Base-by-base conservation (phyloP, 2,329 filamentous ascomycete genomes). In the Aureobasidium sp. region DNA sequence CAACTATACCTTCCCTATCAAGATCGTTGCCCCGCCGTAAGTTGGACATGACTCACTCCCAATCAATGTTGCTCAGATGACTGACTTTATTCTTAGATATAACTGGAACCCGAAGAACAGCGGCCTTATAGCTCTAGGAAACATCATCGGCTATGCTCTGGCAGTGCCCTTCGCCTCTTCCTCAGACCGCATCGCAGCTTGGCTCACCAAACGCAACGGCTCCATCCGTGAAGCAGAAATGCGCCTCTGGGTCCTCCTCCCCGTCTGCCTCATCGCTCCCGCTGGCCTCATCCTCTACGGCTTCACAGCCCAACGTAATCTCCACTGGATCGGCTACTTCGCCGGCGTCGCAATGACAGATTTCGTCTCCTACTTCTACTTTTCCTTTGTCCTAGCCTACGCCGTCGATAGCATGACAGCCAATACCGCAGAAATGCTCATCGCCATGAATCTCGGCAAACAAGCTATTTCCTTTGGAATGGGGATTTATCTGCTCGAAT, bases 401-500 rank as follows among this genome's bases (percentile, higher is more conserved):
- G 82, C 83, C 1, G 80, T 86, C 41, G 83, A 86, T 68, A 81
- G 77, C 59, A 84, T 86, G 70, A 80, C 79, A 24, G 75, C 79
- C 37, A 83, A 85, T 66, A 81, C 82, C n/a, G 81, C 79, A 27
- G 83, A 86, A 72, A 85, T 85, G 83, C 76, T 86, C 12, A 85
- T 75, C 53, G 72, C 72, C 9, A 74, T 75, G 72, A 71, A 71
- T 44, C 36, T 69, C 34, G 72, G 73, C 37, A 75, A 74, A 61
- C 72, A 73, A 57, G 68, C 71, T 12, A 74, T 74, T 43, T 68
- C 63, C 34, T 75, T 75, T 46, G 73, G 70, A 15, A 71, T 71
- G 70, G 69, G 65, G 8, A 67, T 73, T 27, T 72, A 73, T 52
- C 64, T 75, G 47, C 67, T 75, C 17, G 71, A 74, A 36, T 75